Conservation (phyloP, 1,284 basidiomycete genomes). For the Ustilago nuda region DNA sequence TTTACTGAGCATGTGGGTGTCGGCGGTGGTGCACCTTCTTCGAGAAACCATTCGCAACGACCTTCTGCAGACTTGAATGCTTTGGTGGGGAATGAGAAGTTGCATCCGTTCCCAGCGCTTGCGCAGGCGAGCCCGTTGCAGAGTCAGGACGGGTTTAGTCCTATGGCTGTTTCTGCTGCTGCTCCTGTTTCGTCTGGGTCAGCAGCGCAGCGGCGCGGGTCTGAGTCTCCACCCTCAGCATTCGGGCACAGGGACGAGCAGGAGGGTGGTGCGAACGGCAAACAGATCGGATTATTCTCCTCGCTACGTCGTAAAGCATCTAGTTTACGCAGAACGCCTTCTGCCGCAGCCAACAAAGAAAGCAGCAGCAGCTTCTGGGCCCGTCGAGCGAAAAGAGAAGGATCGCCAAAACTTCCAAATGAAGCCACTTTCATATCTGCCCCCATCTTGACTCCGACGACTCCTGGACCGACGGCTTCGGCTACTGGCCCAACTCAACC, state of each 20-base stretch:
- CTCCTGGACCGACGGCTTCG: constrained; percentile 16
- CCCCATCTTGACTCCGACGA: constrained; percentile 27
- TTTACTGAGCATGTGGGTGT: constrained; percentile 30
- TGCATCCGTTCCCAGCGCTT: constrained; percentile 56
- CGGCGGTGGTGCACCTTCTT: background rate
- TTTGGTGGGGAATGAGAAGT: constrained; percentile 46
- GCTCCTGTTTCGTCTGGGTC: constrained; percentile 2
- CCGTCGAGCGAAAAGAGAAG: constrained; percentile 22
- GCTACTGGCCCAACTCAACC: constrained; percentile 21
- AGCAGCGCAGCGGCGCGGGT: background rate
- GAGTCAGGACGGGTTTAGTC: constrained; percentile 26
- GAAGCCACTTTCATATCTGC: constrained; percentile 47
- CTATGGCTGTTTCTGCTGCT: constrained; percentile 18
- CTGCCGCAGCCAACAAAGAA: constrained; percentile 23
- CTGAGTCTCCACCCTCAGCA: constrained; percentile 10
- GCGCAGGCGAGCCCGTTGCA: constrained; percentile 28
- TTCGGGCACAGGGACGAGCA: constrained; percentile 1
- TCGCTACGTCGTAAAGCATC: constrained; percentile 55
- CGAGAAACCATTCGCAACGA: constrained; percentile 22
- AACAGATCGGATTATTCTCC: constrained; percentile 49
- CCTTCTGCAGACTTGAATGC: constrained; percentile 31
- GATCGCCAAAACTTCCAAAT: constrained; percentile 31
- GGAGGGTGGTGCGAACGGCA: constrained; percentile 21
- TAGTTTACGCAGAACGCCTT: constrained; percentile 34
- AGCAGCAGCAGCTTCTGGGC: constrained; percentile 34